Base-by-base conservation (phyloP, 225 moss, liverwort and hornwort species). In the Anthoceros angustus region DNA sequence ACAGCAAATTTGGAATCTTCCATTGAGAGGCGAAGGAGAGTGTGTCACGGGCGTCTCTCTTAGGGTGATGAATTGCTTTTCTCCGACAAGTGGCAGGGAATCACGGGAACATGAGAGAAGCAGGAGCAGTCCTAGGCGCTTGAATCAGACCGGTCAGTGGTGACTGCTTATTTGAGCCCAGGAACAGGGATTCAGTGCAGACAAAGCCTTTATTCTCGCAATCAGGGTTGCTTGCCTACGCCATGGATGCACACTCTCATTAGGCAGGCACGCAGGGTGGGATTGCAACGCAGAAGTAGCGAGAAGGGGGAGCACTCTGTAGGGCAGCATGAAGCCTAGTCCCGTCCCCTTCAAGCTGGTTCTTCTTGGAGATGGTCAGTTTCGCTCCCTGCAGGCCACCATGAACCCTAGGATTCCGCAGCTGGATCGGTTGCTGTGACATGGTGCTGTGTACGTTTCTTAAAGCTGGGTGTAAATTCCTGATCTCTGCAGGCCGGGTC, bases 401-500 rank as follows among this genome's bases (percentile, higher is more conserved):
- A 63, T 12, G 4, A 15, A 23, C 64, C 42, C 42, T 16, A 70
- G 40, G 55, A 63, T 39, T 10, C 42, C 10, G 41, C 10, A 10
- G 68, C 40, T 4, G 25, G 15, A 20, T 9, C 16, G 6, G 38
- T 26, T 8, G 25, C 25, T 40, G 2, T n/a, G 14, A 12, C 62
- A 39, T 40, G 24, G 20, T 10, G 24, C n/a, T 15, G 66, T 41
- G 12, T 39, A 5, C 10, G 40, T 24, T 12, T 40, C 23, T 15
- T 9, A 25, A n/a, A n/a, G 24, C 64, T 39, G 64, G 64, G 38
- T 41, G 24, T 20, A 41, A 64, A 41, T 39, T 6, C 21, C 9
- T 39, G 14, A 41, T 20, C 40, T 78, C 77, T 63, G 69, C 88
- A 73, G 95, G 94, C 63, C 83, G 94, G 25, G 94, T 95, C 10